These are phyloP conservation scores for Fusarium equiseti DNA, from an alignment of 2,329 filamentous ascomycete species.

Conservation along the genomic window DNA sequence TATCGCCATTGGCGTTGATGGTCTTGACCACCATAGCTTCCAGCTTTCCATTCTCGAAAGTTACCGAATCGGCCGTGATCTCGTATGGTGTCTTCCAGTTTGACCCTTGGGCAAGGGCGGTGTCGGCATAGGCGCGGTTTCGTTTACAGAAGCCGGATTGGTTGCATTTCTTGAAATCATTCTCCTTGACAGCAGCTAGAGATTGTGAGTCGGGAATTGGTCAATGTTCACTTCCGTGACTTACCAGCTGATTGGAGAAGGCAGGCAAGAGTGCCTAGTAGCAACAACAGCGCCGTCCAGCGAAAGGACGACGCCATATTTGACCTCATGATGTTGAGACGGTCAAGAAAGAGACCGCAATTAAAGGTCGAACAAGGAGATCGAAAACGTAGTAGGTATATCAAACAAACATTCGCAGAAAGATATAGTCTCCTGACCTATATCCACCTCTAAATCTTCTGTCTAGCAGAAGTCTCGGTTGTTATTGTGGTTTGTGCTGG, in stretches of 20 bases:
- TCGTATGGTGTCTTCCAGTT: slow-evolving; percentile 85
- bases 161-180: slow-evolving; percentile 96
- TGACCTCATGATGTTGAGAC: slow-evolving; percentile 61
- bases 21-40: slow-evolving; percentile 86
- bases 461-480: slow-evolving; percentile 15
- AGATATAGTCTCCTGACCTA: slow-evolving; percentile 19
- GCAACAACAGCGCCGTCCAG: slow-evolving; percentile 74
- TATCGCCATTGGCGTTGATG: slow-evolving; percentile 71
- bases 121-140: slow-evolving; percentile 90
- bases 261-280: slow-evolving; percentile 69
- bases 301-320: slow-evolving; percentile 64
- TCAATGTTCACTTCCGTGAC: slow-evolving; percentile 37
- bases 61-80: slow-evolving; percentile 77
- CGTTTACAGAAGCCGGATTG: slow-evolving; percentile 98
- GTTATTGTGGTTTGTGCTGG: slow-evolving; percentile 30
- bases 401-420: slow-evolving; percentile 12
- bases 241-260: slow-evolving; percentile 74
- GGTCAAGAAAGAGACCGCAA: slow-evolving; percentile 30
- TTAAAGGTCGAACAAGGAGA: slow-evolving; percentile 10
- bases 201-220: slow-evolving; percentile 34
- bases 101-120: slow-evolving; percentile 71
- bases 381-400: slow-evolving; percentile 1
- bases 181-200: slow-evolving; percentile 87
- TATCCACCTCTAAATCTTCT: slow-evolving; percentile 8
- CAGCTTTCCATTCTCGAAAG: slow-evolving; percentile 83